phyloP scores from a whole-genome alignment of 768 basidiomycete genomes.

The Porpolomopsis calyptriformis region DNA sequence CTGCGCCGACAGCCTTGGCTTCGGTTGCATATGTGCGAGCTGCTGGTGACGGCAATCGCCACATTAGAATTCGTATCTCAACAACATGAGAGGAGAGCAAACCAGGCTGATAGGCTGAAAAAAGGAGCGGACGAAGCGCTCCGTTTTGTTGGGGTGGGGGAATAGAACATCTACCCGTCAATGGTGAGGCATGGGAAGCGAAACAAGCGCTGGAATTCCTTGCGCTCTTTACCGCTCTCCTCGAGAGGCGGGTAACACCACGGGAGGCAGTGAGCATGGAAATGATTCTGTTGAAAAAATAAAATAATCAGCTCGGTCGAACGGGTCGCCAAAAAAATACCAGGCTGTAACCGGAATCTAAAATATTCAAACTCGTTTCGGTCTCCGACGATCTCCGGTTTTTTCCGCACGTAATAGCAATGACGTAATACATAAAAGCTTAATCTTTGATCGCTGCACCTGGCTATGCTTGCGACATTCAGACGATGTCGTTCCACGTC shows the following conservation, averaged over 20 bases:
- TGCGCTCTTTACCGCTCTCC: conserved; percentile 67
- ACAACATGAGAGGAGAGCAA: conserved; percentile 17
- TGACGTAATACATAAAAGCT: no score
- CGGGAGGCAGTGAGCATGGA: conserved; percentile 29
- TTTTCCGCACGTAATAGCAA: no score
- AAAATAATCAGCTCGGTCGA: no score
- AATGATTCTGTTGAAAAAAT: not conserved
- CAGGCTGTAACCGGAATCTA: no score
- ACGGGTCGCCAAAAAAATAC: no score
- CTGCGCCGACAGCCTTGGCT: conserved; percentile 62
- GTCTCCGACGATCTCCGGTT: no score
- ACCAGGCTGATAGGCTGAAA: conserved; percentile 45
- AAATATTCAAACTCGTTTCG: no score
- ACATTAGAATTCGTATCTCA: not conserved
- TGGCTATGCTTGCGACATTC: not conserved
- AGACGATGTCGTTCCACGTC: not conserved
- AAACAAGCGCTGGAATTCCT: conserved; percentile 74
- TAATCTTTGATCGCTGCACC: no score
- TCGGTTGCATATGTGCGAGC: conserved; percentile 90
- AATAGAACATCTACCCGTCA: conserved; percentile 28
- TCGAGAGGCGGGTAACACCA: conserved; percentile 79
- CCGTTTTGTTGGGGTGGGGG: conserved; percentile 34
- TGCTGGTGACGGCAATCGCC: conserved; percentile 19
- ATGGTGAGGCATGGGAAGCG: conserved; percentile 53
- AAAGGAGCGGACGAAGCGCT: conserved; percentile 38